These are phyloP conservation scores for Aspergillus incahuasiensis DNA, from an alignment of 495 filamentous ascomycete genomes.

Conservation along the genomic window DNA sequence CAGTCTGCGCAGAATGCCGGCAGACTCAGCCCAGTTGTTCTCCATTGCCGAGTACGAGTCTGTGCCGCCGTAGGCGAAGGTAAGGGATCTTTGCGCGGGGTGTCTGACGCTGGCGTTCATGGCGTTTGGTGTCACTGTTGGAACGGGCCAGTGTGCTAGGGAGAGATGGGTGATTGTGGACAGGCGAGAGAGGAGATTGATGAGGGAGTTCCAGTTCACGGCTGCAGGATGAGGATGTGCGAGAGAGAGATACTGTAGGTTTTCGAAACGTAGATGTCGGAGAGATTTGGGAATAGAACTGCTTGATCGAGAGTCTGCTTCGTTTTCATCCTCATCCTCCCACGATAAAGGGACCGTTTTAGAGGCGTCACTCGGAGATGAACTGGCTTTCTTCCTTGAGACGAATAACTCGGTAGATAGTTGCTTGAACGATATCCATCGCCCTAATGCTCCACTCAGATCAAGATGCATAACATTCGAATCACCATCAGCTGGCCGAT, in stretches of 20 bases:
- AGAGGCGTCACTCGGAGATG: slow-evolving; percentile 3
- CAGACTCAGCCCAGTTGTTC: slow-evolving; percentile 65
- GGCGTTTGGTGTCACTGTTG: slow-evolving; percentile 60
- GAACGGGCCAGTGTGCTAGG: slow-evolving; percentile 74
- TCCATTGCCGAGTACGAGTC: slow-evolving; percentile 62
- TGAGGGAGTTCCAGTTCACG: slow-evolving; percentile 64
- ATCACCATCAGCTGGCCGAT: slow-evolving; percentile 32
- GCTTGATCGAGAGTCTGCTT: slow-evolving; percentile 33
- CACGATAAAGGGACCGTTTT: slow-evolving; percentile 32
- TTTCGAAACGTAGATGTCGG: slow-evolving; percentile 40
- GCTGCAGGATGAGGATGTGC: slow-evolving; percentile 35
- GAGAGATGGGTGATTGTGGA: slow-evolving; percentile 70
- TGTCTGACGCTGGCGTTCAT: slow-evolving; percentile 38
- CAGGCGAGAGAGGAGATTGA: slow-evolving; percentile 56
- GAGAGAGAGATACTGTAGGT: slow-evolving; percentile 50
- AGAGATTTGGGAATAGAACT: slow-evolving; percentile 33
- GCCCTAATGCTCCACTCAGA: slow-evolving; percentile 55
- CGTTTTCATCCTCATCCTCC: slow-evolving; percentile 31
- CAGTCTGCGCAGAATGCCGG: slow-evolving; percentile 62
- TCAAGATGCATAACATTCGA: slow-evolving; percentile 59
- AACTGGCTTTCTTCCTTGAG: slow-evolving; percentile 13
- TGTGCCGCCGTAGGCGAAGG: slow-evolving; percentile 56
- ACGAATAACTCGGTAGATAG: slow-evolving; percentile 50
- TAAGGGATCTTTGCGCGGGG: slow-evolving; percentile 36
- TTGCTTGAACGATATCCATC: slow-evolving; percentile 54